Evolutionary conservation across 257 asterid species (phyloP).

Genomic region (Buddleja alternifolia): DNA sequence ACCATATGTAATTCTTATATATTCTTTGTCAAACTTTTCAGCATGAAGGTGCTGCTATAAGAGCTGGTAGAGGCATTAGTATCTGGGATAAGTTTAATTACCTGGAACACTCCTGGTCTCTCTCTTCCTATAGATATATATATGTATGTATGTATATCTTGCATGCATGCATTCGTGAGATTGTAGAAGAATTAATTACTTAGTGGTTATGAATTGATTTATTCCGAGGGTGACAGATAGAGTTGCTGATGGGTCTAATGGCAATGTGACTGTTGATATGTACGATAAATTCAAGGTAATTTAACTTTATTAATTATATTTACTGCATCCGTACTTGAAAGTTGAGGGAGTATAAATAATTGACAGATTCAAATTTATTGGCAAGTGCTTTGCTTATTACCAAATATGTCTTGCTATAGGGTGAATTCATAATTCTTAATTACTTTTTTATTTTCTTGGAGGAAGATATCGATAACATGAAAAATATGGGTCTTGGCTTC

Average conservation of each 20-base stretch:
- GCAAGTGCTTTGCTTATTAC: no score
- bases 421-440: no score
- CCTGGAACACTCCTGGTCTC: neutral
- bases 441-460: neutral
- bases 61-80: no score
- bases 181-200: neutral
- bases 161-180: neutral
- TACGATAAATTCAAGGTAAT: neutral
- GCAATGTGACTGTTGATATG: conserved; percentile 7
- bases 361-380: no score
- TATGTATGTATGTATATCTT: neutral
- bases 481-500: conserved; percentile 12
- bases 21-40: no score
- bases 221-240: neutral
- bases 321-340: no score
- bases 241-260: conserved; percentile 4
- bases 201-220: neutral
- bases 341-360: no score
- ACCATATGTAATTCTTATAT: no score
- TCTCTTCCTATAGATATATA: neutral
- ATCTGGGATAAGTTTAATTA: no score
- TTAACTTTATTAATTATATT: no score
- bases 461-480: conserved; percentile 25
- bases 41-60: no score
- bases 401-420: no score